Conservation (phyloP, 306 rosid species). For the Crataegus laevigata region DNA sequence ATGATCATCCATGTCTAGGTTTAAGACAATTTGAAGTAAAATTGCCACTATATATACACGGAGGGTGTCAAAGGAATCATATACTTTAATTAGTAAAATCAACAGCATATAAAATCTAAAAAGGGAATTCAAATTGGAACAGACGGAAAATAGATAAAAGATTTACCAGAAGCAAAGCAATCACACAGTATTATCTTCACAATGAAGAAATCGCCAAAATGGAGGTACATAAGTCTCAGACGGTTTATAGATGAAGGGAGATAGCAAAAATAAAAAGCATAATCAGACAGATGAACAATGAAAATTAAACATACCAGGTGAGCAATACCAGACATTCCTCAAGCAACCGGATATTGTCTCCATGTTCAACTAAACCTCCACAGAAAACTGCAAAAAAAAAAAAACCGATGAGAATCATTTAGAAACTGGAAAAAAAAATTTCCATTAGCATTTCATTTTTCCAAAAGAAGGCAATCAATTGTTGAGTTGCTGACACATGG, state of each 20-base stretch:
- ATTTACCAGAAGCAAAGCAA: background rate
- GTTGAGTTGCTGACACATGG: too few species aligned
- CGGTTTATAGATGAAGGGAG: background rate
- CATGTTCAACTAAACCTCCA: too few species aligned
- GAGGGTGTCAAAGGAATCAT: background rate
- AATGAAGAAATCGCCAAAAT: background rate
- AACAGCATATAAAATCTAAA: background rate
- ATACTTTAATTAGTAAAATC: background rate
- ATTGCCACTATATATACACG: constrained; percentile 42
- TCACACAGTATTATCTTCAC: background rate
- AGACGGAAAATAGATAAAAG: background rate
- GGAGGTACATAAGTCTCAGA: background rate
- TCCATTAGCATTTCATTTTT: too few species aligned
- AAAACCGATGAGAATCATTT: too few species aligned
- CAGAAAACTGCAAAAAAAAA: too few species aligned
- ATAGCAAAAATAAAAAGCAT: background rate
- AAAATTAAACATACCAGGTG: background rate
- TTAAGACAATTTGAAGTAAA: constrained; percentile 1
- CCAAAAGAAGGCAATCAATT: too few species aligned
- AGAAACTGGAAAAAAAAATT: too few species aligned
- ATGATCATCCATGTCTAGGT: too few species aligned
- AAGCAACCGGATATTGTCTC: constrained; percentile 64
- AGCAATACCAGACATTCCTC: constrained; percentile 73
- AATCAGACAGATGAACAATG: background rate
- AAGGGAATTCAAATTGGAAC: background rate